phyloP scores from a whole-genome alignment of 1,139 yeast genomes.

The Torulaspora globosa region DNA sequence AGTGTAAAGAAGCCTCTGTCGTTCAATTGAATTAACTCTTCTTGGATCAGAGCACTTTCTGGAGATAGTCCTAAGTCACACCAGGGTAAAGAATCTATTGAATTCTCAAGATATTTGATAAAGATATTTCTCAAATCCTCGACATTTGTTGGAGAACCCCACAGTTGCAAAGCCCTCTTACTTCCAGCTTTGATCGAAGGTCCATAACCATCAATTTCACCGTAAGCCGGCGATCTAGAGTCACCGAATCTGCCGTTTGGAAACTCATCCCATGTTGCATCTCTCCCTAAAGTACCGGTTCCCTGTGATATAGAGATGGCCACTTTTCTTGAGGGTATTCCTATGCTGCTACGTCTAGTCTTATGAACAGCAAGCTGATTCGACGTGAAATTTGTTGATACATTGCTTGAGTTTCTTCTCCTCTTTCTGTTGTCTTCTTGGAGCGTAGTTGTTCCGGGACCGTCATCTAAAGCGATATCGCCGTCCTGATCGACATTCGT shows the following conservation, averaged over 20 bases:
- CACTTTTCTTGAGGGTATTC: constrained; percentile 46
- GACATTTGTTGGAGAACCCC: constrained; percentile 77
- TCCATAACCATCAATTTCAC: constrained; percentile 97
- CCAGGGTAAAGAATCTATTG: constrained; percentile 83
- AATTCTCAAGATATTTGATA: constrained; percentile 68
- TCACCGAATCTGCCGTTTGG: constrained; percentile 98
- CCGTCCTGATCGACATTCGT: constrained; percentile 30
- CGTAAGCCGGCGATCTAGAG: constrained; percentile 94
- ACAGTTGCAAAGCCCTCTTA: constrained; percentile 62
- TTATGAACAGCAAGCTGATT: constrained; percentile 24
- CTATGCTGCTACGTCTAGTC: constrained; percentile 14
- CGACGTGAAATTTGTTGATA: constrained; percentile 23
- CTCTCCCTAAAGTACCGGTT: constrained; percentile 79
- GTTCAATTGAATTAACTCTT: constrained; percentile 76
- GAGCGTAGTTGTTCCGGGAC: constrained; percentile 11
- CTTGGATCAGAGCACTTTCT: constrained; percentile 90
- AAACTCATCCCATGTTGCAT: constrained; percentile 98
- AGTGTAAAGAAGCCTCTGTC: constrained; percentile 75
- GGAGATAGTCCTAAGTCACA: constrained; percentile 78
- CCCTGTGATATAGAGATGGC: constrained; percentile 78
- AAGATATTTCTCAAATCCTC: constrained; percentile 67
- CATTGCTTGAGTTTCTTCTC: constrained; percentile 33
- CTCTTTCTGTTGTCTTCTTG: constrained; percentile 26
- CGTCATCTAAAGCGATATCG: constrained; percentile 24
- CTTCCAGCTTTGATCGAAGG: constrained; percentile 77